Evolutionary conservation across 345 rosid genomes (phyloP), one percentile per base, ranked within the genome.

Genomic region (Linum lewisii): DNA sequence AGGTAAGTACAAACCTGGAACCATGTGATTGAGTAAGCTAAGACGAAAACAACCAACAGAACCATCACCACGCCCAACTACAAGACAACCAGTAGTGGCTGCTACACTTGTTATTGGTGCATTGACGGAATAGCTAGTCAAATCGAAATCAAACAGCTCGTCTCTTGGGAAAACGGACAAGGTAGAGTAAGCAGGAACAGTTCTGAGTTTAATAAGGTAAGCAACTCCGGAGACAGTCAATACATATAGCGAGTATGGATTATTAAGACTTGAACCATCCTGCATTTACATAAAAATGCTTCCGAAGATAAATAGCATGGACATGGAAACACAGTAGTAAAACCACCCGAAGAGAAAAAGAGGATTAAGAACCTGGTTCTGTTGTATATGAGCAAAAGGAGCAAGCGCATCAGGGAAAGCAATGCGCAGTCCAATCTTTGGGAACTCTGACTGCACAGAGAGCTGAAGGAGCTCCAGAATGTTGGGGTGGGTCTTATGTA

Each of bases 51-150:
- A 82, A 59, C 79, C 64, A 66, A 85, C 74, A 65, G 83, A 81
- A 1, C 97, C 99, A 76, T 84, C 89, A 29, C 72, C 64, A 42
- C 80, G 79, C 44, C 95, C 97, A 7, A 90, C 59, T 16, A 80
- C 73, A 65, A 93, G 73, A 56, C 79, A 79, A 11, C 90, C 90
- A 44, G 76, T 56, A 0, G 66, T 63, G 9, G 90, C 97, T 8
- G 87, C 76, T 6, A 78, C 76, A 67, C 84, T 69, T 2, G 85
- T 84, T 60, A 89, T 79, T 45, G 65, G 53, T 4, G 59, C 61
- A 20, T 64, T 62, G 49, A 69, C 66, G 16, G 64, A 62, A 77
- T 72, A 69, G 55, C 77, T 63, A 23, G 54, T 73, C 71, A 78
- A 66, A 72, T 85, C 78, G 58, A 82, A 67, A 66, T 82, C 76